A percentile compares a stretch with the other conserved stretches of the same genome.
These are phyloP conservation scores for Hyparrhenia diplandra DNA, from an alignment of 176 grass and related monocot species.

Conservation along the genomic window DNA sequence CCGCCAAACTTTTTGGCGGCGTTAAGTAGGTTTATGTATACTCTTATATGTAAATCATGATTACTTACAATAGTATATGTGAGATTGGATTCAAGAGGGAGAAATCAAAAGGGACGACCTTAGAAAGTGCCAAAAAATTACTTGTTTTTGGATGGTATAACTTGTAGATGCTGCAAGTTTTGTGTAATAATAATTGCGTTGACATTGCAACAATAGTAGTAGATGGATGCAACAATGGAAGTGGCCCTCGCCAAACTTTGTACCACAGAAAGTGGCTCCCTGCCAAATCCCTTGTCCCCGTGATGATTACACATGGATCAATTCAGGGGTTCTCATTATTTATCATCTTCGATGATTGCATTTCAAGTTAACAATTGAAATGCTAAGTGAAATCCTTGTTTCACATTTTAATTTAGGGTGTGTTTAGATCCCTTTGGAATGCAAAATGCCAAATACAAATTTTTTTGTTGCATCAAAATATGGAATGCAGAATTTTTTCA, in stretches of 20 bases:
- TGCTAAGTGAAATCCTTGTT: too few relatives aligned
- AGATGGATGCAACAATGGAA: not conserved
- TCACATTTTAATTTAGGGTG: too few relatives aligned
- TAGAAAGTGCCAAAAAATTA: not conserved
- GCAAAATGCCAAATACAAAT: too few relatives aligned
- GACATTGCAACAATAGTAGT: not conserved
- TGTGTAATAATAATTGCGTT: conserved; percentile 16
- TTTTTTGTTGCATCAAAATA: too few relatives aligned
- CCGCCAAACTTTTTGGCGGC: not conserved
- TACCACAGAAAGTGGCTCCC: conserved; percentile 1
- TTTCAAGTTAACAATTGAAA: too few relatives aligned
- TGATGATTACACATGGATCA: conserved; percentile 10
- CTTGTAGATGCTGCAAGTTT: conserved; percentile 26
- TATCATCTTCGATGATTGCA: too few relatives aligned
- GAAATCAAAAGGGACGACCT: not conserved
- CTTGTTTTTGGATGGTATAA: not conserved
- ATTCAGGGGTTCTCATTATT: not conserved
- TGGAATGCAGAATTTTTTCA: too few relatives aligned
- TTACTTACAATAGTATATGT: not conserved
- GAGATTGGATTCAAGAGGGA: too few relatives aligned
- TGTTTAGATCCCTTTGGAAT: too few relatives aligned
- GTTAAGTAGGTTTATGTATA: not conserved
- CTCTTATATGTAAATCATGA: not conserved
- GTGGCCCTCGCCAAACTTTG: conserved; percentile 16
- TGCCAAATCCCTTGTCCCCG: conserved; percentile 1